phyloP scores from a whole-genome alignment of 805 yeast species.

The Peterozyma xylosa region DNA sequence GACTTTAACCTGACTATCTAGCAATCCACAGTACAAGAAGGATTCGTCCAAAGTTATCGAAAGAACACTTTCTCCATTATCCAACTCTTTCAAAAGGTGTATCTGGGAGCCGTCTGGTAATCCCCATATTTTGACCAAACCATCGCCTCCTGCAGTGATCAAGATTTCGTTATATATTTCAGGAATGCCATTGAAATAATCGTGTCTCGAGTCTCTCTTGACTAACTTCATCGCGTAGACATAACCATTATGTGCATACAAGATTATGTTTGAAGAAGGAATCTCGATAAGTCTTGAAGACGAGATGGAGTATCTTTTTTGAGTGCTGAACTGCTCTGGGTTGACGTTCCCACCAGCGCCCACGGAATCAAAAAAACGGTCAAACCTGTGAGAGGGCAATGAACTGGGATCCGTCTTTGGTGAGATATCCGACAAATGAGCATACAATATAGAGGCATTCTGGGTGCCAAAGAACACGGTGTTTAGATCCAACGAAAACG shows the following conservation, averaged over 20 bases:
- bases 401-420: slow-evolving; percentile 23
- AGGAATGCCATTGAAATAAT: slow-evolving; percentile 14
- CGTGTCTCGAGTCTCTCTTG: slow-evolving; percentile 11
- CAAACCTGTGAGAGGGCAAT: slow-evolving; percentile 62
- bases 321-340: slow-evolving; percentile 21
- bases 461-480: slow-evolving; percentile 84
- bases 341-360: slow-evolving; percentile 62
- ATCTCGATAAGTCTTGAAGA: slow-evolving; percentile 50
- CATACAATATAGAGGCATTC: slow-evolving; percentile 81
- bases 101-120: slow-evolving; percentile 20
- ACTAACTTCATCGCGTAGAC: slow-evolving; percentile 58
- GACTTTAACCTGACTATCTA: slow-evolving; percentile 66
- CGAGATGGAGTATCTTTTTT: slow-evolving; percentile 13
- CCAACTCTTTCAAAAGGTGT: slow-evolving; percentile 30
- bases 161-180: slow-evolving; percentile 29
- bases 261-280: slow-evolving; percentile 54
- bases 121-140: slow-evolving; percentile 76
- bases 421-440: slow-evolving; percentile 27
- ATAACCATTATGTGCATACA: slow-evolving; percentile 90
- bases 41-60: slow-evolving; percentile 60
- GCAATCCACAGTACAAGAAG: slow-evolving; percentile 76
- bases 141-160: slow-evolving; percentile 87
- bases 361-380: slow-evolving; percentile 81
- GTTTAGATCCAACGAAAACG: slow-evolving; percentile 52
- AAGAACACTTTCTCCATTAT: slow-evolving; percentile 63